These are phyloP conservation scores for Abrus pulchellus DNA, from an alignment of 306 rosid genomes.

Conservation along the genomic window DNA sequence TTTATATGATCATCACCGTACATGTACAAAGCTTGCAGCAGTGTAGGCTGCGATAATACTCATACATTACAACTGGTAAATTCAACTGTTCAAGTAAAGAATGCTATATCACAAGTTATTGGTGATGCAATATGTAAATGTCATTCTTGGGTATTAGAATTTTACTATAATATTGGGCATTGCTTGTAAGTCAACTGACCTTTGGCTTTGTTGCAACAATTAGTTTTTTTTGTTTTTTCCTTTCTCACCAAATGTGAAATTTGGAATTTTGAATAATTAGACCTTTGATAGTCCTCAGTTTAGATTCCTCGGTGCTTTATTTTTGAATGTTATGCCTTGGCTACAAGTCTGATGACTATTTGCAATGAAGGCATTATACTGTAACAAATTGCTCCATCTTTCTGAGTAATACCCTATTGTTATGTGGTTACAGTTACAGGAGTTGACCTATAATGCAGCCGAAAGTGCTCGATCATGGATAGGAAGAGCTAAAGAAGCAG, in stretches of 20 bases:
- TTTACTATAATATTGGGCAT: background rate
- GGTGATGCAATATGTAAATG: slow-evolving; percentile 31
- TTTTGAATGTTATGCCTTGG: slow-evolving; percentile 13
- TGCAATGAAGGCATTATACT: slow-evolving; percentile 26
- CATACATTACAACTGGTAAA: background rate
- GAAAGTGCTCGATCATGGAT: slow-evolving; percentile 80
- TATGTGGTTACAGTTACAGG: slow-evolving; percentile 68
- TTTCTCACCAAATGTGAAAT: slow-evolving; percentile 34
- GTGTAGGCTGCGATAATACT: slow-evolving; percentile 20
- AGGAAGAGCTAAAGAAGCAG: slow-evolving; percentile 75
- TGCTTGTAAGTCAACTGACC: slow-evolving; percentile 24
- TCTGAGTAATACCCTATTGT: slow-evolving; percentile 20
- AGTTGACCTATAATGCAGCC: slow-evolving; percentile 66
- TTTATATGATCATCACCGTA: background rate
- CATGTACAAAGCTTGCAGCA: slow-evolving; percentile 28
- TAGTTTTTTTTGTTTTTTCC: slow-evolving; percentile 4
- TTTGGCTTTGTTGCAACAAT: slow-evolving; percentile 8
- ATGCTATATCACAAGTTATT: slow-evolving; percentile 23
- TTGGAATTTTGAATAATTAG: slow-evolving; percentile 16
- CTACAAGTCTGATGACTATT: slow-evolving; percentile 15
- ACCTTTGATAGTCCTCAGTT: slow-evolving; percentile 13
- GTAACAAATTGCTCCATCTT: slow-evolving; percentile 32
- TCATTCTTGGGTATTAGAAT: slow-evolving; percentile 7
- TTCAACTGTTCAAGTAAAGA: slow-evolving; percentile 7
- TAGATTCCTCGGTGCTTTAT: slow-evolving; percentile 26